These are phyloP conservation scores for Phyllosticta citribraziliensis DNA, from an alignment of 2,329 filamentous ascomycete genomes.

Conservation along the genomic window DNA sequence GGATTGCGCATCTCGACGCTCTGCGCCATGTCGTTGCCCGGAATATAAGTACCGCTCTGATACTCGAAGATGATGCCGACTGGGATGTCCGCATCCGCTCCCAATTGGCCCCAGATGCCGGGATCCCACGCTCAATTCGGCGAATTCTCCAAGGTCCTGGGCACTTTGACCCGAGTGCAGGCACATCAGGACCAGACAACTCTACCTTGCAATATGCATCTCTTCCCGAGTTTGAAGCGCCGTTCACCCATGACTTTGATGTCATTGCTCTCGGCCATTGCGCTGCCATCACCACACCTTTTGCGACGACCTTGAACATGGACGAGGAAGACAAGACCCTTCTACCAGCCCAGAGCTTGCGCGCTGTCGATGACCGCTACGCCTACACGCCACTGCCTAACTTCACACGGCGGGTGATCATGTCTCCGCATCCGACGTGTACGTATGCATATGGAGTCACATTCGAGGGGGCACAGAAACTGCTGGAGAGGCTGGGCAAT, in stretches of 20 bases:
- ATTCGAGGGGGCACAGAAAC: slow-evolving; percentile 15
- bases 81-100: slow-evolving; percentile 16
- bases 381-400: slow-evolving; percentile 15
- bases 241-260: slow-evolving; percentile 27
- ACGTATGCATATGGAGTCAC: slow-evolving; percentile 13
- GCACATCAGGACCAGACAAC: neutral
- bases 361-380: slow-evolving; percentile 14
- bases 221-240: slow-evolving; percentile 3
- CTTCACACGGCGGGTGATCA: slow-evolving; percentile 11
- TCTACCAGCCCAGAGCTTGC: slow-evolving; percentile 17
- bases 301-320: slow-evolving; percentile 13
- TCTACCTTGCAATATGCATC: slow-evolving; percentile 6
- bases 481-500: slow-evolving; percentile 11
- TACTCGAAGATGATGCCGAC: slow-evolving; percentile 18
- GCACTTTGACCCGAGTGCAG: neutral
- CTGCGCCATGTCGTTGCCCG: slow-evolving; percentile 4
- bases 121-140: neutral
- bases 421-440: slow-evolving; percentile 9
- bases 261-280: slow-evolving; percentile 29
- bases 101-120: slow-evolving; percentile 11
- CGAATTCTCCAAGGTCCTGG: neutral
- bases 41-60: slow-evolving; percentile 13
- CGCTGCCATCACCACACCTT: slow-evolving; percentile 15
- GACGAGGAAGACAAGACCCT: neutral
- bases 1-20: slow-evolving; percentile 7